Evolutionary conservation across 352 stramenopile genomes (phyloP), one percentile per base, ranked within the genome.

Genomic region (Peronospora farinosa): DNA sequence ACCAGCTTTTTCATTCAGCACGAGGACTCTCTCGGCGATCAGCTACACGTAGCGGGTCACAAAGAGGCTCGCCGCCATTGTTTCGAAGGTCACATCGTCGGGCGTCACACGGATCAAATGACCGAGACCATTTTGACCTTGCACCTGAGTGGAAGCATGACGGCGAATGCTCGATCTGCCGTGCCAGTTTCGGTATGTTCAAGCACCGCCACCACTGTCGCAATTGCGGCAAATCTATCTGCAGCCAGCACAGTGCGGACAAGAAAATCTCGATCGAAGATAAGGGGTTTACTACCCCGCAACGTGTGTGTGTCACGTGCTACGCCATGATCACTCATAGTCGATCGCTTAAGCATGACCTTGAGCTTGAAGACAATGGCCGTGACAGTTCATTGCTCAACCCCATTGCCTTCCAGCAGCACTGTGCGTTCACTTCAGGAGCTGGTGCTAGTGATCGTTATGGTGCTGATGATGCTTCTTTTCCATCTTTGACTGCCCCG

Each of bases 141-240:
- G 69, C 78, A 15, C 77, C 77, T 6, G 74, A 84, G 47, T 92
- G 81, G 81, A 78, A 82, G 23, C 78, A 76, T 47, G 73, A 88
- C 48, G 76, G 78, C 25, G 74, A 85, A 57, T 92, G 81, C 69
- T 80, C 75, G 15, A 82, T 90, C 31, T 92, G 81, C 59, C 68
- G 67, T 28, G 75, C 62, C 19, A 83, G 60, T 32, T 92, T 92
- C 44, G 73, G 72, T 32, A 86, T 92, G 69, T 90, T 92, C 50
- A 92, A 90, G 54, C 81, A 88, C 47, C 80, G 80, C 3, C 80
- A 92, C 54, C 80, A 92, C 63, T 92, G 80, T 60, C 78, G 80
- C 19, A 89, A 89, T 59, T 92, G 80, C 44, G 80, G 80, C 21
- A 84, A 88, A 36, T 88, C 74, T 23, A 88, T 92, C 50, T 92